Evolutionary conservation across 2,329 filamentous ascomycete species (phyloP).

Genomic region (Aspergillus hiratsukae): DNA sequence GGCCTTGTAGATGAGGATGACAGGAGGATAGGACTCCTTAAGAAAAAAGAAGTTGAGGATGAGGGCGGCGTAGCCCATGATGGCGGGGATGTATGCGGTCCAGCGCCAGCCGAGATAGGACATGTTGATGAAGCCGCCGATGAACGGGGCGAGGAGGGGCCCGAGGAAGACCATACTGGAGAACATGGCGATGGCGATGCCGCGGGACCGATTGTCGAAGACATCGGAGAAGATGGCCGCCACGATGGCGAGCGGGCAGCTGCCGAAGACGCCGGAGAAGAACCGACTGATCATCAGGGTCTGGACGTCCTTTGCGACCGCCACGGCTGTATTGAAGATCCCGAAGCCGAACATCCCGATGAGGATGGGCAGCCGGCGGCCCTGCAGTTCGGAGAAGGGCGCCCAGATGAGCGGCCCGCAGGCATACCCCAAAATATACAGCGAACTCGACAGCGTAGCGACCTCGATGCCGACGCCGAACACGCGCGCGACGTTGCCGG

Average conservation of each 20-base stretch:
- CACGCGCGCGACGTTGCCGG: conserved; percentile 46
- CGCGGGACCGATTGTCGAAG: conserved; percentile 40
- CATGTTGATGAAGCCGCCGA: conserved; percentile 46
- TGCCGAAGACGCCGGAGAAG: conserved; percentile 43
- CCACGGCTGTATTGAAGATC: conserved; percentile 43
- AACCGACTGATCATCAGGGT: conserved; percentile 39
- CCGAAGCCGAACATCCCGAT: conserved; percentile 38
- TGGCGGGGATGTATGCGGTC: conserved; percentile 45
- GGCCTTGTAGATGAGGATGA: conserved; percentile 51
- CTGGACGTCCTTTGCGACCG: conserved; percentile 34
- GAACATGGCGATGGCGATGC: conserved; percentile 44
- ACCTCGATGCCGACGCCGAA: conserved; percentile 43
- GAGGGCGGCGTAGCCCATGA: conserved; percentile 49
- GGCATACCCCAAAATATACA: conserved; percentile 49
- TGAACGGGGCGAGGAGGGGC: conserved; percentile 46
- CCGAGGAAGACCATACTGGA: conserved; percentile 51
- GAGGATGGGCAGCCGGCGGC: conserved; percentile 49
- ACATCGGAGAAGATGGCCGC: conserved; percentile 44
- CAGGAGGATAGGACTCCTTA: conserved; percentile 52
- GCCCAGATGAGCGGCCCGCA: conserved; percentile 58
- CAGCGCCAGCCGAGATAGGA: conserved; percentile 46
- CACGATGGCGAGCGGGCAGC: conserved; percentile 38
- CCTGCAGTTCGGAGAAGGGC: conserved; percentile 56
- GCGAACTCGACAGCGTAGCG: conserved; percentile 39
- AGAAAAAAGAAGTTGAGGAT: conserved; percentile 37